Base-by-base conservation (phyloP, 495 filamentous ascomycete species). In the Aspergillus coremiiformis region DNA sequence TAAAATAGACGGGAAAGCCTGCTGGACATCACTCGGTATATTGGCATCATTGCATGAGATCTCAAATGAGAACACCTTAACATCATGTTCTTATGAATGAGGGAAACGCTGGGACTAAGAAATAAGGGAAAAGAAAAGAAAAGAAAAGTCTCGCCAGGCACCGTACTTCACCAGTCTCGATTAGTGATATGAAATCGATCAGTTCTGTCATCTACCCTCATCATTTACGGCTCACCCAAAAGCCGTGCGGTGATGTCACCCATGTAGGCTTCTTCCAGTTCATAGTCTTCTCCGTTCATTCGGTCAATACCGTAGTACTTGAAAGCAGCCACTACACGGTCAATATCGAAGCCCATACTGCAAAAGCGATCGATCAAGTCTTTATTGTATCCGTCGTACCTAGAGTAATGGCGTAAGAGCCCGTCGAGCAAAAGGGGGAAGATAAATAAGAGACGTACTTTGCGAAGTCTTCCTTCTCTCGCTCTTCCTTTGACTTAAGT, bases 311-410 rank as follows among this genome's bases (percentile, higher is more conserved):
- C 87, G 14, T 91, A 86, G 48, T 75, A 86, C 52, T 83, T 79
- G 58, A 98, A 92, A 4, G 90, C 89, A 19, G 82, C 79, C 5
- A 97, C 93, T 2, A 98, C 90, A 27, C 79, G 75, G 44, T 87
- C 84, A n/a, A 95, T 79, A 53, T 91, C 85, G 57, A 98, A 98
- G 33, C 93, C 93, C 93, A 98, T 97, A 58, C 75, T 79, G 15
- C 86, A 81, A 61, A 97, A 97, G n/a, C 84, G 80, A 58, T 95
- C 86, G 55, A 97, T 83, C 33, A 96, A 76, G 7, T 84, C 79
- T 57, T 86, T 86, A 66, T 89, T 90, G 62, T 95, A 98, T 5
- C 93, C 94, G 44, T 88, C 82, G 61, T 95, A 95, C 55, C 89
- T 94, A 53, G 53, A 39, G 14, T 6, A 15, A 55, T 14, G 55